Evolutionary conservation across 352 stramenopile genomes (phyloP).

Genomic region (Phytophthora aleatoria): DNA sequence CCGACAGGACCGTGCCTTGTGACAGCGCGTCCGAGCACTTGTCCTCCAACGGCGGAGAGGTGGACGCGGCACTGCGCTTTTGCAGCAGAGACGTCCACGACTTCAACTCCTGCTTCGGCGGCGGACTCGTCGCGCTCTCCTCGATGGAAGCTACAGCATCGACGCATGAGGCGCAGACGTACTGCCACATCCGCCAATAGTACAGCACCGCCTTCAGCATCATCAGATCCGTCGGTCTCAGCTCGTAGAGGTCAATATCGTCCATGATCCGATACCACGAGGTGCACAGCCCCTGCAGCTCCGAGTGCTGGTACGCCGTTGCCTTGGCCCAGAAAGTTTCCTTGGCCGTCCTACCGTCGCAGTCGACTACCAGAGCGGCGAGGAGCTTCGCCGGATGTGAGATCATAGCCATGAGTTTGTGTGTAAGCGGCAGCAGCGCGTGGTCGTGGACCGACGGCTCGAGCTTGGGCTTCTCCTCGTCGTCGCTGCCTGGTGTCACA

Average conservation of each 20-base stretch:
- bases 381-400: conserved; percentile 54
- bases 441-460: conserved; percentile 8
- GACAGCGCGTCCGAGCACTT: conserved; percentile 43
- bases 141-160: conserved; percentile 45
- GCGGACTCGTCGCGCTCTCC: conserved; percentile 22
- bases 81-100: conserved; percentile 22
- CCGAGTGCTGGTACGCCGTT: conserved; percentile 36
- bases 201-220: conserved; percentile 64
- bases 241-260: conserved; percentile 22
- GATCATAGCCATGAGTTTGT: conserved; percentile 56
- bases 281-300: conserved; percentile 35
- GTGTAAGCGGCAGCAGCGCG: conserved; percentile 42
- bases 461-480: conserved; percentile 9
- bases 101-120: conserved; percentile 8
- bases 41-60: conserved; percentile 41
- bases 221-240: conserved; percentile 43
- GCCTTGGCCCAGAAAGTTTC: conserved; percentile 40
- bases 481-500: conserved; percentile 3
- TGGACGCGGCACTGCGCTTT: conserved; percentile 34
- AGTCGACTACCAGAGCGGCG: conserved; percentile 41
- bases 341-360: conserved; percentile 25
- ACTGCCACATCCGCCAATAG: conserved; percentile 65
- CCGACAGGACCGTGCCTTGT: conserved; percentile 39
- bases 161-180: conserved; percentile 46
- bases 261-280: conserved; percentile 41